Evolutionary conservation across 441 rosid genomes (phyloP), one percentile per base, ranked within the genome.

Genomic region (Adansonia grandidieri): DNA sequence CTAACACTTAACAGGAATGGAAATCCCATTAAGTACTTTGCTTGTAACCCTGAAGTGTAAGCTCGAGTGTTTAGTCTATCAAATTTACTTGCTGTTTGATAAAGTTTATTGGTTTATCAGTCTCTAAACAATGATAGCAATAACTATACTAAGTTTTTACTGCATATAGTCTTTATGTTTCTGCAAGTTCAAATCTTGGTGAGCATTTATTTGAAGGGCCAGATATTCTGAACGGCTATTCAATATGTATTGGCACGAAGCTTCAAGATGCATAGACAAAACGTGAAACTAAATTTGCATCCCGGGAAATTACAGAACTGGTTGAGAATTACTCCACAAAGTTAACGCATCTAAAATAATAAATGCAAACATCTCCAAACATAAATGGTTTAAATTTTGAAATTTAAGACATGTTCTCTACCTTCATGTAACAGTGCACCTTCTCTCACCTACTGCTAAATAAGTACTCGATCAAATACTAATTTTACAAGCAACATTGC

Each of bases 181-280:
- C 54, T 10, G 10, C 73, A 57, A 22, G 20, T 13, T 48, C 17
- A 13, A 71, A 54, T 32, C 62, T 32, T 71, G 60, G 54, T 51
- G 37, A 57, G 63, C 75, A 71, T 71, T 71, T 32, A 71, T 32
- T n/a, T 53, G 63, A 54, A 71, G 63, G 63, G 50, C 32, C 50
- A 54, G n/a, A 54, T 9, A 71, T 37, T 54, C 48, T 53, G 44
- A 28, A 54, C 8, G 44, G 32, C 62, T 54, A 71, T 71, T 71
- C 63, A 54, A 71, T 71, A n/a, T 71, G 15, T 17, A 54, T 17
- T 19, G 63, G 63, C 63, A 54, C n/a, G 24, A 54, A 54, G 63
- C 75, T 32, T 71, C 42, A 24, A 71, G 62, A 71, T 71, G 62
- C 75, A 71, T 54, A 37, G 63, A 32, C 63, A 54, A 71, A 71